Base-by-base conservation (phyloP, 768 basidiomycete genomes). In the Tricholomella constricta region DNA sequence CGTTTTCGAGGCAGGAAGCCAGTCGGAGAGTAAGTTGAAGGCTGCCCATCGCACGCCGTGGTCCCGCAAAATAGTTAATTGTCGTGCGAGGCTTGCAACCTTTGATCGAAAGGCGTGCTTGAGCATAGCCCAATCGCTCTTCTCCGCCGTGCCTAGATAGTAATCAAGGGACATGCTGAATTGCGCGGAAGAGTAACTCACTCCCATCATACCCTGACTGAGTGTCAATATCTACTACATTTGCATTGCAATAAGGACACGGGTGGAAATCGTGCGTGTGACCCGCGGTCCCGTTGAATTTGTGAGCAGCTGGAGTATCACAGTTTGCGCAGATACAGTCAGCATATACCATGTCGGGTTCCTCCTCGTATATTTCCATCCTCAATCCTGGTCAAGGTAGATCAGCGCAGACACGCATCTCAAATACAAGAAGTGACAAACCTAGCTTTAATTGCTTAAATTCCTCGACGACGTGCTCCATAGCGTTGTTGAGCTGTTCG, bases 241-340 rank as follows among this genome's bases (percentile, higher is more conserved):
- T 53, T 20, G 41, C 27, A n/a, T 61, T 15, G 31, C 68, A 71
- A 14, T 60, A 67, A 2, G 59, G 58, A 41, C 67, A 70, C 2
- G 66, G 65, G 51, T 69, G 60, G 31, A 64, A 44, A 29, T 69
- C 55, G 29, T 59, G 53, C 4, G 54, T 54, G 46, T 70, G 66
- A 6, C 66, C 64, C 12, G 65, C 61, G 8, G 56, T 50, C 8
- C 65, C 70, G 29, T 52, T 55, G 38, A 69, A 32, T 41, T 66
- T 69, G 4, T 60, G 56, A 10, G 66, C 62, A 6, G 56, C 65
- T 9, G 65, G 66, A 2, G 59, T 68, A 48, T 70, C 64, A 44
- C 64, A 70, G 43, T 61, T 64, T 10, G 50, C 50, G 34, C 64
- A 66, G 14, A 62, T 52, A 35, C 48, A 59, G 47, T 65, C 66